A percentile compares a stretch with the other conserved stretches of the same genome.
phyloP scores from a whole-genome alignment of 2,329 filamentous ascomycete genomes.

The Fusarium albosuccineum region DNA sequence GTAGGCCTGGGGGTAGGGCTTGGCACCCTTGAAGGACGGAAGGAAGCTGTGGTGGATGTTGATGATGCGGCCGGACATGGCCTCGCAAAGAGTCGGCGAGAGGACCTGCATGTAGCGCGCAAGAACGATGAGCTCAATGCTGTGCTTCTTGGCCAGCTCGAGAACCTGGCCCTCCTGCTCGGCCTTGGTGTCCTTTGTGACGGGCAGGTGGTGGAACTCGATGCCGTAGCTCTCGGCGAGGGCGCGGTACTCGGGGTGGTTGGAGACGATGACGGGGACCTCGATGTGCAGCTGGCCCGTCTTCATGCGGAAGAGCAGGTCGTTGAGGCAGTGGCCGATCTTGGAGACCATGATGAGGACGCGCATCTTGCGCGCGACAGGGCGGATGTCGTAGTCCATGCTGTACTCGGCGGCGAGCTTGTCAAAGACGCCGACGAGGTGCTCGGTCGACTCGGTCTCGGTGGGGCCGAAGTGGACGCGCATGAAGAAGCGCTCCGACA shows the following conservation, averaged over 20 bases:
- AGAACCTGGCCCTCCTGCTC: conserved; percentile 80
- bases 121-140: conserved; percentile 83
- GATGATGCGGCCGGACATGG: conserved; percentile 89
- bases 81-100: conserved; percentile 78
- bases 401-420: conserved; percentile 72
- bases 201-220: conserved; percentile 84
- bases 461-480: conserved; percentile 82
- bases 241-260: conserved; percentile 79
- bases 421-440: conserved; percentile 69
- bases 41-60: conserved; percentile 93
- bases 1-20: conserved; percentile 89
- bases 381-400: conserved; percentile 79
- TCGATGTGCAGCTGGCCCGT: conserved; percentile 81
- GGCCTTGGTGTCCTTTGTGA: conserved; percentile 81
- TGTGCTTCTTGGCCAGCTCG: conserved; percentile 75
- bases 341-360: conserved; percentile 92
- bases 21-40: conserved; percentile 88
- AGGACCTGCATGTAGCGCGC: conserved; percentile 92
- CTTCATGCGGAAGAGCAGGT: conserved; percentile 83
- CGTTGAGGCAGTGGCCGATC: conserved; percentile 88
- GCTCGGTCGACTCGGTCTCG: conserved; percentile 59
- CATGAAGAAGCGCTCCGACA: conserved; percentile 86
- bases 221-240: conserved; percentile 81
- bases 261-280: conserved; percentile 83
- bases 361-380: conserved; percentile 76